Evolutionary conservation across 2,329 filamentous ascomycete genomes (phyloP).

Genomic region (Kalmusia sp.): DNA sequence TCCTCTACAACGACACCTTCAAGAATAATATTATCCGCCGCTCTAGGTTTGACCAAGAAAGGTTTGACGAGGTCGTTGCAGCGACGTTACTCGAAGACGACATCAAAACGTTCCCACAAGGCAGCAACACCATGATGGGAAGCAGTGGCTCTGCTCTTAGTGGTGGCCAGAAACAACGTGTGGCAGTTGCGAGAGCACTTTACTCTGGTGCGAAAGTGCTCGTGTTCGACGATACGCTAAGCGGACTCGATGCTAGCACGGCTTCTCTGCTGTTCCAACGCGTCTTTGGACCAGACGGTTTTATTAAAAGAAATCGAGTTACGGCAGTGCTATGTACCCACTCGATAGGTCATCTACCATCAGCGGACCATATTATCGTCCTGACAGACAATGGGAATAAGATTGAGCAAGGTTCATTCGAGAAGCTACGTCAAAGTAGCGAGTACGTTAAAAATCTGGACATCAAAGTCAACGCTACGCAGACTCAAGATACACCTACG

Average conservation of each 20-base stretch:
- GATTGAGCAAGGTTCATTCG: background rate
- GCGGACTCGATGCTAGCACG: constrained; percentile 48
- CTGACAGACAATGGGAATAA: background rate
- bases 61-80: constrained; percentile 31
- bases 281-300: background rate
- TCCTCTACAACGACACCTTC: constrained; percentile 32
- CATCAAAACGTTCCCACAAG: constrained; percentile 13
- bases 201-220: constrained; percentile 53
- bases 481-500: too few species aligned
- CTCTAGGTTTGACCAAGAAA: constrained; percentile 25
- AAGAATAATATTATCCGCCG: constrained; percentile 21
- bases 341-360: constrained; percentile 18
- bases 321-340: constrained; percentile 4
- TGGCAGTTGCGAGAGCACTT: constrained; percentile 54
- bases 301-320: background rate
- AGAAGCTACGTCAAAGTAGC: too few species aligned
- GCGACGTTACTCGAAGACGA: constrained; percentile 25
- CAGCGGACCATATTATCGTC: background rate
- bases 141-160: constrained; percentile 56
- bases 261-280: constrained; percentile 4
- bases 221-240: constrained; percentile 57
- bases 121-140: constrained; percentile 52
- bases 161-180: constrained; percentile 58
- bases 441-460: too few species aligned
- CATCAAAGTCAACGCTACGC: too few species aligned